Evolutionary conservation across 2,329 filamentous ascomycete species (phyloP).

Genomic region (Phyllosticta citrichinensis): DNA sequence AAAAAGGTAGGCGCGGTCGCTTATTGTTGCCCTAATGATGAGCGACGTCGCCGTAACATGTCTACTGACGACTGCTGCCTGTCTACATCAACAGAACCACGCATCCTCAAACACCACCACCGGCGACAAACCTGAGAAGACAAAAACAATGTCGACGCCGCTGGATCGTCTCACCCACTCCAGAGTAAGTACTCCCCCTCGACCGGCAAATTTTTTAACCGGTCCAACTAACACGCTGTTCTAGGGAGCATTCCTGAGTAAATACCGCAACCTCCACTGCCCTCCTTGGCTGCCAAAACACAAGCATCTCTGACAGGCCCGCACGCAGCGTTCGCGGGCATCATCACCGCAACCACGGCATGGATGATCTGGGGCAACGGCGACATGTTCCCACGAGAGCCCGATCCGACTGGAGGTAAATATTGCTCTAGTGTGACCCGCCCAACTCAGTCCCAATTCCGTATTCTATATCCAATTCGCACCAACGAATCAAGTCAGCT

Average conservation of each 20-base stretch:
- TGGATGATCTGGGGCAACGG: constrained; percentile 69
- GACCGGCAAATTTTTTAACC: constrained; percentile 5
- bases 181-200: constrained; percentile 15
- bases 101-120: no score
- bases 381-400: constrained; percentile 62
- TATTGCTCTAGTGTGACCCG: constrained; percentile 20
- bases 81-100: no score
- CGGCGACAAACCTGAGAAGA: no score
- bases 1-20: no score
- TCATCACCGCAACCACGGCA: constrained; percentile 69
- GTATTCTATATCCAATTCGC: background rate
- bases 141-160: constrained; percentile 35
- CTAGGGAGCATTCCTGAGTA: constrained; percentile 27
- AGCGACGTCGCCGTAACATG: no score
- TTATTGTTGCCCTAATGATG: no score
- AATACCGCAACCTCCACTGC: background rate
- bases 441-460: background rate
- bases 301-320: background rate
- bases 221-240: constrained; percentile 14
- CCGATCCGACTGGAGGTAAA: constrained; percentile 64
- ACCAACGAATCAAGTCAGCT: background rate
- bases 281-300: background rate
- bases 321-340: constrained; percentile 55
- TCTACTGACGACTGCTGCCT: no score
- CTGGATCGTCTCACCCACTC: constrained; percentile 38